Evolutionary conservation across 371 early-diverging fungal species (phyloP), one percentile per base, ranked within the genome.

Genomic region (Dinochytrium kinnereticum): DNA sequence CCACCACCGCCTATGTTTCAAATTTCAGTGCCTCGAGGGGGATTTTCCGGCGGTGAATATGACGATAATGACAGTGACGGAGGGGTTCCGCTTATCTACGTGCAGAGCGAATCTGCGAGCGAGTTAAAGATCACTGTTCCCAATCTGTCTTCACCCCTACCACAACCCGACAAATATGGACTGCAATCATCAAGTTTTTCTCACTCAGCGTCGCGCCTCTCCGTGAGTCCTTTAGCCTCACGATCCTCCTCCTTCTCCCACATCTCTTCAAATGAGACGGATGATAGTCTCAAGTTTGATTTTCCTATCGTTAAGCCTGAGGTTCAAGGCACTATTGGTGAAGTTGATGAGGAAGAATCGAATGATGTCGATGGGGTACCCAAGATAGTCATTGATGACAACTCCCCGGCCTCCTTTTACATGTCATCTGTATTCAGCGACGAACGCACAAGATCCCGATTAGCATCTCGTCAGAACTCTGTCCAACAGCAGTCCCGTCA

Each of bases 261-360:
- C 28, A 7, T 61, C 2, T 61, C 61, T 13, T 61, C 61, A 37
- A 61, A 61, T 37, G 61, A 61, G 36, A 61, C 61, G 7, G 61
- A 61, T 36, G 61, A 61, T 26, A 61, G 61, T 37, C 37, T 61
- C 3, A 61, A 61, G 37, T 61, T 61, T 34, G 13, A 3, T 7
- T 61, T 61, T 36, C 61, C 61, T 2, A 61, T 61, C 61, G 61
- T 61, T 15, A 31, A 13, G 30, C 36, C 61, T 10, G 19, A 3
- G 3, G 15, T 61, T 28, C 30, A 61, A 15, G 61, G 61, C 2
- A 30, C 61, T 15, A 31, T 61, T 15, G 36, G 10, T 7, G 61
- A 61, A 34, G 61, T 34, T 2, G 3, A 3, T 15, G 61, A 61
- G 61, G 61, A 61, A 37, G 61, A 26, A 53, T 44, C 44, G 7